Evolutionary conservation across 129 eudicot species (phyloP).

Genomic region (Silybum marianum): DNA sequence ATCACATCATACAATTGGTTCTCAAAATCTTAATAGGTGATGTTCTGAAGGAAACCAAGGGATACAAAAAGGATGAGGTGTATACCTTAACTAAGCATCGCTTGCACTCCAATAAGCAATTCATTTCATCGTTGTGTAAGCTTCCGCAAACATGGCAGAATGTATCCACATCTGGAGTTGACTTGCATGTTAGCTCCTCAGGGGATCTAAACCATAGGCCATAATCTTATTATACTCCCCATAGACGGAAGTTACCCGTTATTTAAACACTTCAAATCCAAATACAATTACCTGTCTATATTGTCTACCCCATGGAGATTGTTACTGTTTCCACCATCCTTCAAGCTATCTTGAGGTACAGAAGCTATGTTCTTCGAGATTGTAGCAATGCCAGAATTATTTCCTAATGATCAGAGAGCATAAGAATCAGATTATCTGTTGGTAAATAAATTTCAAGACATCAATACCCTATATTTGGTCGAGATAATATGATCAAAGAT

Average conservation of each 20-base stretch:
- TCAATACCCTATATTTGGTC: neutral
- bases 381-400: constrained; percentile 29
- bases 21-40: constrained; percentile 12
- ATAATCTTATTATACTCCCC: constrained; percentile 23
- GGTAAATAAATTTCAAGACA: constrained; percentile 13
- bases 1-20: constrained; percentile 18
- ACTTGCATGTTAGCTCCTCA: constrained; percentile 28
- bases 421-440: constrained; percentile 18
- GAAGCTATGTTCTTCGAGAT: constrained; percentile 30
- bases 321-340: constrained; percentile 18
- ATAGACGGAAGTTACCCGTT: constrained; percentile 15
- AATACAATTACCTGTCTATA: constrained; percentile 33
- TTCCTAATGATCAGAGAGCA: constrained; percentile 41
- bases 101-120: constrained; percentile 59
- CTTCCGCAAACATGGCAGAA: constrained; percentile 58
- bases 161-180: constrained; percentile 32
- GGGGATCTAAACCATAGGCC: constrained; percentile 40
- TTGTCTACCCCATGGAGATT: constrained; percentile 20
- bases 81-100: constrained; percentile 53
- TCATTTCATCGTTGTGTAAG: constrained; percentile 40
- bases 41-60: neutral
- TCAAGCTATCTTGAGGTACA: constrained; percentile 27
- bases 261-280: constrained; percentile 20
- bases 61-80: constrained; percentile 5
- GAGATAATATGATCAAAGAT: neutral